phyloP scores from a whole-genome alignment of 352 stramenopile genomes.

The Elongisporangium prolatum region DNA sequence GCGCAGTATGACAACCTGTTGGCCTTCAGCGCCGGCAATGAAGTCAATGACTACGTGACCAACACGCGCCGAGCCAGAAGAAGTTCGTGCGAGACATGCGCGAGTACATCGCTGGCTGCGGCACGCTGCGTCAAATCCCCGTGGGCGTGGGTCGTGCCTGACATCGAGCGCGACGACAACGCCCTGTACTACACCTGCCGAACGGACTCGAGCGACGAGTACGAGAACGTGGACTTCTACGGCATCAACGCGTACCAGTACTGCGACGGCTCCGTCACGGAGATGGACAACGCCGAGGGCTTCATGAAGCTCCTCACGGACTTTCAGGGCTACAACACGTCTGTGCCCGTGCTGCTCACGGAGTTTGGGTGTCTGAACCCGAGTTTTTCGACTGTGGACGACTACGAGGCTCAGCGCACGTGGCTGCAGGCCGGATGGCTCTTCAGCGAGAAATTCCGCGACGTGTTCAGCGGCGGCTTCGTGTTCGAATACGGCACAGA shows the following conservation, averaged over 20 bases:
- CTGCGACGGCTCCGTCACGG: constrained; percentile 46
- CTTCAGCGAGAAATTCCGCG: constrained; percentile 34
- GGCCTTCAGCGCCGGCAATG: constrained; percentile 78
- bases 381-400: constrained; percentile 60
- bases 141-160: constrained; percentile 73
- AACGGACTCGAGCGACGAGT: constrained; percentile 53
- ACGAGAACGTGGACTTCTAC: constrained; percentile 84
- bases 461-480: constrained; percentile 67
- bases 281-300: constrained; percentile 39
- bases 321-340: constrained; percentile 58
- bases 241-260: constrained; percentile 85
- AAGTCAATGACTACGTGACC: constrained; percentile 66
- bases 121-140: constrained; percentile 53
- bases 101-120: constrained; percentile 49
- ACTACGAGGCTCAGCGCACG: constrained; percentile 63
- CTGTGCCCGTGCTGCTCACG: constrained; percentile 74
- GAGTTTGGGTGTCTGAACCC: constrained; percentile 81
- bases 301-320: constrained; percentile 56
- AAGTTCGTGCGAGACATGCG: constrained; percentile 87
- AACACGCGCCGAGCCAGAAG: constrained; percentile 82
- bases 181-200: constrained; percentile 86
- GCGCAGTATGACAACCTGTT: constrained; percentile 84
- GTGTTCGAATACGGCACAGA: constrained; percentile 85
- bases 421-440: constrained; percentile 62
- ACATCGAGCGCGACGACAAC: constrained; percentile 59